phyloP scores from a whole-genome alignment of 192 early-diverging fungal genomes.

The Linnemannia zychae region DNA sequence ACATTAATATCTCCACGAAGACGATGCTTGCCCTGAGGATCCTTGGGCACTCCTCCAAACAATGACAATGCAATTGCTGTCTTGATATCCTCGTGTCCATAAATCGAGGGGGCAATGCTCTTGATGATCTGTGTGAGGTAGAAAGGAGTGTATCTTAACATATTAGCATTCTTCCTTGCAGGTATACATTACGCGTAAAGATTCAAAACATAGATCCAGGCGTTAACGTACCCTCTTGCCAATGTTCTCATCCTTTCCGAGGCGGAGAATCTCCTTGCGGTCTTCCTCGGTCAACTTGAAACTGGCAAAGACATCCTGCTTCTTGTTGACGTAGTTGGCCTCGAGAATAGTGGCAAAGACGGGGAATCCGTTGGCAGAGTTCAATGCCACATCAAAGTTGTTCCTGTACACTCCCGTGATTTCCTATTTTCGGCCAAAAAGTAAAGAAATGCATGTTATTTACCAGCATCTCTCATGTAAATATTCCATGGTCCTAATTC shows the following conservation, averaged over 20 bases:
- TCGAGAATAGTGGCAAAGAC: conserved; percentile 97
- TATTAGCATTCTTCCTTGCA: not conserved
- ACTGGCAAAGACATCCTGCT: conserved; percentile 89
- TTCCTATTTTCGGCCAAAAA: conserved; percentile 62
- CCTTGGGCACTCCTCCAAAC: conserved; percentile 97
- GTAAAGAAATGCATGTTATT: not conserved
- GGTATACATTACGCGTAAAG: not conserved
- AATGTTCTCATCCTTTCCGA: conserved; percentile 85
- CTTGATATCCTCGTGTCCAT: conserved; percentile 98
- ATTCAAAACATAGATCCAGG: not conserved
- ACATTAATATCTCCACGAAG: conserved; percentile 99
- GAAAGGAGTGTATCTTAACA: not conserved
- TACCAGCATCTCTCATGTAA: not conserved
- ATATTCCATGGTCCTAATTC: too few species aligned
- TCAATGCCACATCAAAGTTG: conserved; percentile 91
- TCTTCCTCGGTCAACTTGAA: conserved; percentile 95
- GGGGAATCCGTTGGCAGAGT: conserved; percentile 94
- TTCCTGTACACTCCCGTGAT: conserved; percentile 96
- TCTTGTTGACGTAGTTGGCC: conserved; percentile 94
- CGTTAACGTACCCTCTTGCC: conserved; percentile 73
- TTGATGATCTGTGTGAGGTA: conserved; percentile 78
- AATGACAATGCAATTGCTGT: conserved; percentile 92
- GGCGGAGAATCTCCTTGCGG: conserved; percentile 76
- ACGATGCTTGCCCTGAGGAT: conserved; percentile 94
- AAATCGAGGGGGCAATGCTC: conserved; percentile 98